Evolutionary conservation across 1,284 basidiomycete genomes (phyloP), one percentile per base, ranked within the genome.

Genomic region (Cystobasidium slooffiae): DNA sequence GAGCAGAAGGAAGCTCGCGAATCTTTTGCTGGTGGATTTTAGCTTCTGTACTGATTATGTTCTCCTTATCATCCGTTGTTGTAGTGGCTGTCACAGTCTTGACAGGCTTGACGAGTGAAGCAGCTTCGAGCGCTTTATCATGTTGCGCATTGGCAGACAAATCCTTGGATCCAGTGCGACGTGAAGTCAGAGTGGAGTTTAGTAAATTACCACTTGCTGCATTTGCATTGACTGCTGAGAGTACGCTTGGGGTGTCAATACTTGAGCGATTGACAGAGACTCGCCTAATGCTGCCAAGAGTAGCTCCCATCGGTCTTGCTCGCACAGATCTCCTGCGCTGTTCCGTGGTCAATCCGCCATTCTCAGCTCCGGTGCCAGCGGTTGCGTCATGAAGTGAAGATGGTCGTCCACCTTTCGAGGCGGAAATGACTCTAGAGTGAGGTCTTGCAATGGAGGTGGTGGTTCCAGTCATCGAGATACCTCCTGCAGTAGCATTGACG

Each of bases 41-140:
- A n/a, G 41, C 12, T 16, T 41, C 20, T 18, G 37, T 20, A 43
- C 39, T 43, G 9, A 18, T 22, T 1, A 41, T 6, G 37, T 66
- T 66, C 20, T 66, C 64, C 51, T 66, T 66, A 24, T 66, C 64
- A 7, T 22, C 51, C 22, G 22, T 12, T 10, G 22, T n/a, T 7
- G 5, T 6, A 43, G n/a, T 22, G 12, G 47, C 10, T 43, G 37
- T 3, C 10, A 41, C 37, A 59, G 56, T 59, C 46, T 49, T 49
- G 31, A 3, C 64, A 5, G 64, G 1, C 18, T 53, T 66, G 37
- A 66, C 37, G 47, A 66, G 51, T 43, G 64, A 66, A 66, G 64
- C 64, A 41, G 64, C 64, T 66, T 66, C 64, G 6, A 66, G 37
- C 6, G 64, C 64, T 43, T 66, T 66, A 9, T 66, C 64, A 12